Percentiles rank a stretch among this genome's conserved stretches.
Evolutionary conservation across 177 flowering plant genomes (phyloP).

Genomic region (Vitis hybrid): DNA sequence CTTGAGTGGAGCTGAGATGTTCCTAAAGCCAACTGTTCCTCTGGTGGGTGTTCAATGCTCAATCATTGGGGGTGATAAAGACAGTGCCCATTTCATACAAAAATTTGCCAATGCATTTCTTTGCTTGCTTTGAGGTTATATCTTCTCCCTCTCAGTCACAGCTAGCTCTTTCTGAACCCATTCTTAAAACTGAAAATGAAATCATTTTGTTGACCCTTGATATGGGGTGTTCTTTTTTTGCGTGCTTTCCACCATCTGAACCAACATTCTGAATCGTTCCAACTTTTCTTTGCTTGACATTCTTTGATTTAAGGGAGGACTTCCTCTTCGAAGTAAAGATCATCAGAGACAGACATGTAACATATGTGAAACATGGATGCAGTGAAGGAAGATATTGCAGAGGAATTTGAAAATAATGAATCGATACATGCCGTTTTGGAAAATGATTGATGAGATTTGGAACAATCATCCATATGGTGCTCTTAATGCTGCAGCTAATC

Average conservation of each 20-base stretch:
- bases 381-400: slow-evolving; percentile 56
- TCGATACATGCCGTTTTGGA: slow-evolving; percentile 50
- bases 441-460: slow-evolving; percentile 64
- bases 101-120: slow-evolving; percentile 51
- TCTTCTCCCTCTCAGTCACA: slow-evolving; percentile 12
- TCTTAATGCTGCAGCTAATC: slow-evolving; percentile 68
- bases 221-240: not conserved
- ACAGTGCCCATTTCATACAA: slow-evolving; percentile 53
- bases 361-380: slow-evolving; percentile 77
- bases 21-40: slow-evolving; percentile 49
- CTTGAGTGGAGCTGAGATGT: slow-evolving; percentile 47
- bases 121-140: slow-evolving; percentile 16
- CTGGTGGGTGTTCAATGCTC: slow-evolving; percentile 38
- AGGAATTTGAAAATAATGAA: slow-evolving; percentile 31
- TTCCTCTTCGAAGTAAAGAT: slow-evolving; percentile 26
- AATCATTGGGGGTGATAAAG: slow-evolving; percentile 28
- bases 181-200: not conserved
- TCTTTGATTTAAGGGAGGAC: slow-evolving; percentile 1
- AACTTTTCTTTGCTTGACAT: slow-evolving; percentile 10
- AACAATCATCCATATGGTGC: slow-evolving; percentile 53
- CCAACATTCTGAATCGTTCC: not conserved
- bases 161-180: not conserved
- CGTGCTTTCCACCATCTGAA: not conserved
- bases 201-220: not conserved
- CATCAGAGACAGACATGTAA: slow-evolving; percentile 30